Conservation (phyloP, 768 basidiomycete species). For the Strobilomyces confusus region DNA sequence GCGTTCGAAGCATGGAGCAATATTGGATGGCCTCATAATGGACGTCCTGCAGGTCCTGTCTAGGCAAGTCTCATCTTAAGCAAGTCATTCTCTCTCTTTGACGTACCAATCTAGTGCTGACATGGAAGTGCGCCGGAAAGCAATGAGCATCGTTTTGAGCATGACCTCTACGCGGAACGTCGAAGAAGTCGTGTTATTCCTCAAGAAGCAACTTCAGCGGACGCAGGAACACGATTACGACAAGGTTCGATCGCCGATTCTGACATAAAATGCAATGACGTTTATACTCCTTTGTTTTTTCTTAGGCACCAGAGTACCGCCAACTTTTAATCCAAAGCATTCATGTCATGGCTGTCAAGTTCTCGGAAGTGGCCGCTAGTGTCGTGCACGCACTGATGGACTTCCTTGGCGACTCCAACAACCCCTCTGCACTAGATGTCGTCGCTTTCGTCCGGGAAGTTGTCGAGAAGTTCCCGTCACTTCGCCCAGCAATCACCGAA, state of each 20-base stretch:
- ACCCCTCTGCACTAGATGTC: constrained; percentile 92
- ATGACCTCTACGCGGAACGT: constrained; percentile 95
- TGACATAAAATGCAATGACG: background rate
- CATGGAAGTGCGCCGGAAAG: constrained; percentile 94
- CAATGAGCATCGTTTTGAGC: constrained; percentile 81
- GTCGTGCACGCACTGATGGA: constrained; percentile 94
- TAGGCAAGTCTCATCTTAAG: constrained; percentile 42
- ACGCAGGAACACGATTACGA: constrained; percentile 92
- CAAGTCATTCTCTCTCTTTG: background rate
- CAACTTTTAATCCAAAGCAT: constrained; percentile 97
- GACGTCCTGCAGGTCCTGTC: constrained; percentile 89
- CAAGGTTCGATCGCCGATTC: constrained; percentile 50
- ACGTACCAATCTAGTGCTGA: constrained; percentile 57
- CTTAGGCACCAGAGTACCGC: constrained; percentile 86
- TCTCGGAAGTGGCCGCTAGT: constrained; percentile 93
- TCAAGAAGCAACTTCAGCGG: constrained; percentile 96
- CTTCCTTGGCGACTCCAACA: constrained; percentile 92
- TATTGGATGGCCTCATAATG: constrained; percentile 91
- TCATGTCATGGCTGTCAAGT: constrained; percentile 92
- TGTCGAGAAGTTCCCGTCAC: constrained; percentile 92
- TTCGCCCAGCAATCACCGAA: constrained; percentile 78
- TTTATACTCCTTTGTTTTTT: background rate
- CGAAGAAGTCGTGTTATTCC: constrained; percentile 92
- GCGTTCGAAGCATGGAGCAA: constrained; percentile 79
- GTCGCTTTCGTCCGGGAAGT: constrained; percentile 90